Conservation (phyloP, 164 flowering plant genomes). For the Aristolochia californica region DNA sequence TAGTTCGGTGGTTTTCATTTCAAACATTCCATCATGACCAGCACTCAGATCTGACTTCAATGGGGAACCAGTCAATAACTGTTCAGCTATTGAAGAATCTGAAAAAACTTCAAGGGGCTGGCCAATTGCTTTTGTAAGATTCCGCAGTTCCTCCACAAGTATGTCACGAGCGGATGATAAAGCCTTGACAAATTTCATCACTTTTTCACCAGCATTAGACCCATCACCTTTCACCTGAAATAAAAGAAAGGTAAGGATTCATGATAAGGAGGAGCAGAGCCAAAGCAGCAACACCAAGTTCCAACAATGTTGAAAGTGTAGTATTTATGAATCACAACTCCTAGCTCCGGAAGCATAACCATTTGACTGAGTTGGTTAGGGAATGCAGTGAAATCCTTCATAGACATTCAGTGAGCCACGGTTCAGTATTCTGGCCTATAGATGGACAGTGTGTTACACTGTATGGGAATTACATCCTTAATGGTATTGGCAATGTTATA, state of each 20-base stretch:
- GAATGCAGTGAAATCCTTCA: too few species aligned
- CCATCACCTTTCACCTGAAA: conserved; percentile 25
- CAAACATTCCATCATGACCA: conserved; percentile 22
- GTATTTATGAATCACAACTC: too few species aligned
- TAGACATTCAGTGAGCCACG: too few species aligned
- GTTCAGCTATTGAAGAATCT: conserved; percentile 32
- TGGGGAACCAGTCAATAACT: conserved; percentile 20
- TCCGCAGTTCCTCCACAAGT: conserved; percentile 61
- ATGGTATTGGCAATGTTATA: too few species aligned
- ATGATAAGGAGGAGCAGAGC: neutral
- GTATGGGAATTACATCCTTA: too few species aligned
- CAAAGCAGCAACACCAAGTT: too few species aligned
- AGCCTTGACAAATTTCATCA: conserved; percentile 42
- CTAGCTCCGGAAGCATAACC: too few species aligned
- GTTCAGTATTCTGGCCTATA: too few species aligned
- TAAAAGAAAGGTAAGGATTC: neutral
- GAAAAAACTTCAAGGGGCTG: conserved; percentile 43
- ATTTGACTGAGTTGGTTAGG: too few species aligned
- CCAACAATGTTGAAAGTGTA: too few species aligned
- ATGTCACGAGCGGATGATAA: conserved; percentile 49
- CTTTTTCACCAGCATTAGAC: conserved; percentile 22
- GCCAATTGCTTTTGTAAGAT: conserved; percentile 53
- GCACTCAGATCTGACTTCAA: conserved; percentile 12
- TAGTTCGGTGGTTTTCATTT: neutral
- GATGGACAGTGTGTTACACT: too few species aligned